Evolutionary conservation across 2,329 filamentous ascomycete species (phyloP).

Genomic region (Blastomyces percursus): DNA sequence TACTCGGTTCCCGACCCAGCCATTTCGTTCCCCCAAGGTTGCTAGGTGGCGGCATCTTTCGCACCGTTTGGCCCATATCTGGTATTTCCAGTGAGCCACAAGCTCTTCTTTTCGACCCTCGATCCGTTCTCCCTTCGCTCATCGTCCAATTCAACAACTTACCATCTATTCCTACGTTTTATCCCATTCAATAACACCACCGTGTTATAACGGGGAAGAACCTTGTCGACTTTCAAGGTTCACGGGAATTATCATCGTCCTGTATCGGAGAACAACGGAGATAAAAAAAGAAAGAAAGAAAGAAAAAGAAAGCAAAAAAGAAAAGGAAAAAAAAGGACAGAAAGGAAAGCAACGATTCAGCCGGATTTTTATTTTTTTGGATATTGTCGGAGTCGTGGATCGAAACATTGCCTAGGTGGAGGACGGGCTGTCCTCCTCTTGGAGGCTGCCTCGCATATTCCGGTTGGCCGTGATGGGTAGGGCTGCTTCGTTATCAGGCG

Average conservation of each 20-base stretch:
- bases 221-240: background rate
- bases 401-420: constrained; percentile 2
- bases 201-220: background rate
- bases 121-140: background rate
- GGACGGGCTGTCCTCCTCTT: constrained; percentile 14
- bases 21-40: background rate
- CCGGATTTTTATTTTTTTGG: background rate
- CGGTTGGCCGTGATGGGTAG: constrained; percentile 10
- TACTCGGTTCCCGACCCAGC: background rate
- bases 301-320: too few relatives aligned
- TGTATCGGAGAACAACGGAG: too few relatives aligned
- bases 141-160: background rate
- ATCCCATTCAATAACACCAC: background rate
- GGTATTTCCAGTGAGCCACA: background rate
- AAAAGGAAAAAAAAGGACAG: too few relatives aligned
- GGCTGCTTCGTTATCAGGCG: background rate
- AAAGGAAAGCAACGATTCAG: background rate
- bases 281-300: background rate
- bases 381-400: constrained; percentile 6
- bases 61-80: background rate
- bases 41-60: background rate
- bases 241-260: background rate
- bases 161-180: background rate
- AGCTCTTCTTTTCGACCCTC: background rate
- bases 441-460: constrained; percentile 10